A percentile compares a stretch with the other conserved stretches of the same genome.
phyloP scores from a whole-genome alignment of 1,284 basidiomycete genomes.

The Athelia sp. region DNA sequence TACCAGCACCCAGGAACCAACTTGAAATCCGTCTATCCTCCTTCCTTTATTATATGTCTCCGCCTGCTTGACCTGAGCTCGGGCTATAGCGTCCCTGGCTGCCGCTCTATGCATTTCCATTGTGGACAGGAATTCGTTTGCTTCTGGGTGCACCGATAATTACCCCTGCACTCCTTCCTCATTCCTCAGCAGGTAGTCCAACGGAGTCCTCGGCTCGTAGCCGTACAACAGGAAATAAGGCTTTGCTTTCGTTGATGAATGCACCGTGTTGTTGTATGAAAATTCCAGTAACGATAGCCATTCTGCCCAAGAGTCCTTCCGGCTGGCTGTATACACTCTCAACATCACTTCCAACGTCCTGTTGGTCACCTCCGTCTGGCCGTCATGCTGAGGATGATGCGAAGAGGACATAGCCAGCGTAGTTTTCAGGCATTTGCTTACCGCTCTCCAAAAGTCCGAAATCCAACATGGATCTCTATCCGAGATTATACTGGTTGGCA shows the following conservation, averaged over 20 bases:
- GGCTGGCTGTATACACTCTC: slow-evolving; percentile 7
- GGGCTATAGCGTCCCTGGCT: slow-evolving; percentile 10
- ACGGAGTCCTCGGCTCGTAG: slow-evolving; percentile 9
- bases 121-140: slow-evolving; percentile 4
- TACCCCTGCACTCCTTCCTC: neutral
- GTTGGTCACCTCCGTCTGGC: slow-evolving; percentile 26
- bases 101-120: slow-evolving; percentile 7
- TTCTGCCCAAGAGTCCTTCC: slow-evolving; percentile 15
- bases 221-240: slow-evolving; percentile 16
- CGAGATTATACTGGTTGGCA: slow-evolving; percentile 19
- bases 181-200: neutral
- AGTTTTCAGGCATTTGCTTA: slow-evolving; percentile 6
- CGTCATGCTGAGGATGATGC: slow-evolving; percentile 26
- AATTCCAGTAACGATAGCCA: slow-evolving; percentile 16
- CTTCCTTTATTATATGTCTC: slow-evolving; percentile 8
- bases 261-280: slow-evolving; percentile 17
- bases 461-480: slow-evolving; percentile 23
- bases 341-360: slow-evolving; percentile 13
- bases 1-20: slow-evolving; percentile 16
- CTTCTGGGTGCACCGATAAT: neutral
- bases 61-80: slow-evolving; percentile 10
- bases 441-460: slow-evolving; percentile 18
- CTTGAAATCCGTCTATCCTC: slow-evolving; percentile 7
- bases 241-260: slow-evolving; percentile 12
- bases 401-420: slow-evolving; percentile 20